A percentile compares a stretch with the other conserved stretches of the same genome.
phyloP scores from a whole-genome alignment of 176 grass and related monocot genomes.

The Elaeis guineensis region DNA sequence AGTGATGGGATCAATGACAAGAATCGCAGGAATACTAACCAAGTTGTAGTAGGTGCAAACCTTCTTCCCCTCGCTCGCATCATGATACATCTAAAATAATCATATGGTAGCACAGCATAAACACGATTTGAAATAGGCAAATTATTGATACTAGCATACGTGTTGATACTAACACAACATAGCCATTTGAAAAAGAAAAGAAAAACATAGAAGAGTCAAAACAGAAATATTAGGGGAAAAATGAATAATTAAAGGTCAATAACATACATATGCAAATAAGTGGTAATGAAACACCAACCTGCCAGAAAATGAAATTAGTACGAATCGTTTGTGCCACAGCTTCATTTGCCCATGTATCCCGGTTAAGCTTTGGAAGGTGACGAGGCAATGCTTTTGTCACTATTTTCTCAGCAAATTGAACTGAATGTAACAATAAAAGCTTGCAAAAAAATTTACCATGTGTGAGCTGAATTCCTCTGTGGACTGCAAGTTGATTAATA shows the following conservation, averaged over 20 bases:
- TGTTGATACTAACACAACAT: no score
- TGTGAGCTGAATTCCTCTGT: constrained; percentile 88
- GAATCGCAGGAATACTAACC: constrained; percentile 60
- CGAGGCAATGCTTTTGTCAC: constrained; percentile 4
- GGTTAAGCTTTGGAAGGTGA: constrained; percentile 62
- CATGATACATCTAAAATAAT: constrained; percentile 61
- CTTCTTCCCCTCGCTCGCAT: constrained; percentile 76
- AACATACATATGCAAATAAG: not conserved
- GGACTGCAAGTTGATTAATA: constrained; percentile 87
- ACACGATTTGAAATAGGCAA: not conserved
- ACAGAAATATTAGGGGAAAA: not conserved
- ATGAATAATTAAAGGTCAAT: not conserved
- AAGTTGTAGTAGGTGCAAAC: constrained; percentile 94
- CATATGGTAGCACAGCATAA: constrained; percentile 5
- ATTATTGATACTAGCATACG: no score
- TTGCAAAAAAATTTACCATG: constrained; percentile 46
- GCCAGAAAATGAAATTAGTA: constrained; percentile 99
- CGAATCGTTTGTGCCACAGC: constrained; percentile 74
- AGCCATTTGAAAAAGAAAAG: not conserved
- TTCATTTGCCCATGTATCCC: constrained; percentile 95
- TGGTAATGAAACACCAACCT: constrained; percentile 37
- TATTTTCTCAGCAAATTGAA: constrained; percentile 1
- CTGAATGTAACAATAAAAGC: no score
- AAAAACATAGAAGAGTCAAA: not conserved
- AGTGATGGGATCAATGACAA: constrained; percentile 85